Evolutionary conservation across 1,284 basidiomycete species (phyloP).

Genomic region (Gymnopus androsaceus): DNA sequence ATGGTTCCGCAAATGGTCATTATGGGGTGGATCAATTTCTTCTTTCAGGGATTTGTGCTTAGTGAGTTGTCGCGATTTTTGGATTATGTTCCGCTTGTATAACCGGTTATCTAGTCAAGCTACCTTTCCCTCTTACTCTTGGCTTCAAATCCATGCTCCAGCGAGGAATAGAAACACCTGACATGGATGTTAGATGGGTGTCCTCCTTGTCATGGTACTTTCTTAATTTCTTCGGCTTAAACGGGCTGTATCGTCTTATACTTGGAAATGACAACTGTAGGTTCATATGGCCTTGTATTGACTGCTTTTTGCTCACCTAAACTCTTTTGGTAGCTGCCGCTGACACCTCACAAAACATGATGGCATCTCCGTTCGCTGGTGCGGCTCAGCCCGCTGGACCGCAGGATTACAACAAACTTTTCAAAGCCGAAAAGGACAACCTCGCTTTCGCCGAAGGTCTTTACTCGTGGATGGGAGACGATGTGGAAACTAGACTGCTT

Average conservation of each 20-base stretch:
- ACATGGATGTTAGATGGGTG: conserved; percentile 99
- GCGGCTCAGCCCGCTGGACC: conserved; percentile 58
- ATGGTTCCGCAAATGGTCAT: conserved; percentile 98
- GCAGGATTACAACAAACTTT: conserved; percentile 88
- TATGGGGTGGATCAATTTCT: conserved; percentile 99
- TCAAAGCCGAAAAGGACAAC: conserved; percentile 92
- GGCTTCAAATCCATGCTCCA: conserved; percentile 99
- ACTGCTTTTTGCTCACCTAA: conserved; percentile 13
- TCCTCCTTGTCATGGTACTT: conserved; percentile 99
- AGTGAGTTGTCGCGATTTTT: conserved; percentile 60
- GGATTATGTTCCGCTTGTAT: neutral
- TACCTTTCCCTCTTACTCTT: conserved; percentile 95
- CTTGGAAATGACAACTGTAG: conserved; percentile 90
- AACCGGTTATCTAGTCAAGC: conserved; percentile 65
- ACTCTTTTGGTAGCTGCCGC: conserved; percentile 53
- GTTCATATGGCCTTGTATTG: conserved; percentile 29
- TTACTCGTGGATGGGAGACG: conserved; percentile 80
- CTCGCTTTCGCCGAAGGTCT: conserved; percentile 87
- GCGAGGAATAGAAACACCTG: conserved; percentile 91
- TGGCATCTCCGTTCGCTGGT: conserved; percentile 71
- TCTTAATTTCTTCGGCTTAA: conserved; percentile 97
- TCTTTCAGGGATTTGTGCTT: conserved; percentile 97
- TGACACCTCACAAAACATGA: conserved; percentile 75
- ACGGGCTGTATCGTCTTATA: conserved; percentile 91
- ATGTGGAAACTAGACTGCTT: conserved; percentile 78